A percentile compares a stretch with the other conserved stretches of the same genome.
These are phyloP conservation scores for Botrytis fragariae DNA, from an alignment of 2,329 filamentous ascomycete genomes.

Conservation along the genomic window DNA sequence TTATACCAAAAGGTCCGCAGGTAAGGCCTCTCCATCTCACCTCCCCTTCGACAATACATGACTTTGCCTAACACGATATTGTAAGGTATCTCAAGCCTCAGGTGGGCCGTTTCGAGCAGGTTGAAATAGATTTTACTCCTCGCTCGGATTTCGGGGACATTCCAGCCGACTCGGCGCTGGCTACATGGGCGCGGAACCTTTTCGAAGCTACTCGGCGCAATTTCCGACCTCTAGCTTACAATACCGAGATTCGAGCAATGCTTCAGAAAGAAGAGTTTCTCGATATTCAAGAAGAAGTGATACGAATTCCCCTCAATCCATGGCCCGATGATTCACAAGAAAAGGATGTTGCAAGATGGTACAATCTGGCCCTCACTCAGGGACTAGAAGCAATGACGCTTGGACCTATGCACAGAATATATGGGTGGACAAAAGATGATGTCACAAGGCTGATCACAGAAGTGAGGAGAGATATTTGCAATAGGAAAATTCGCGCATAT, in stretches of 20 bases:
- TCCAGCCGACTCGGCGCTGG: constrained; percentile 54
- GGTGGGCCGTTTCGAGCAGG: constrained; percentile 75
- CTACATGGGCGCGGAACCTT: constrained; percentile 68
- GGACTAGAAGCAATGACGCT: constrained; percentile 72
- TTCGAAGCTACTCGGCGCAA: constrained; percentile 64
- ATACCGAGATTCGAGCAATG: constrained; percentile 55
- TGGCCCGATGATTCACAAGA: constrained; percentile 65
- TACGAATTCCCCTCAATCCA: constrained; percentile 69
- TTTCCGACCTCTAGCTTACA: constrained; percentile 64
- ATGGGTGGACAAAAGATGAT: constrained; percentile 58
- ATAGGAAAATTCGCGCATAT: constrained; percentile 67
- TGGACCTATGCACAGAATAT: constrained; percentile 67
- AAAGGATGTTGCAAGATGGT: constrained; percentile 74
- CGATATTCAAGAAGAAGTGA: constrained; percentile 69
- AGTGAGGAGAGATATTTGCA: constrained; percentile 67
- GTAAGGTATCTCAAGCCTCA: constrained; percentile 68
- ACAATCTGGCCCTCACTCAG: constrained; percentile 73
- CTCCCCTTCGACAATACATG: not conserved
- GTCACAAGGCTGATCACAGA: constrained; percentile 61
- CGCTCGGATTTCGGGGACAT: constrained; percentile 67
- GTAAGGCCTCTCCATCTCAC: constrained; percentile 44
- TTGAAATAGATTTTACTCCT: constrained; percentile 83
- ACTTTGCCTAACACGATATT: constrained; percentile 27
- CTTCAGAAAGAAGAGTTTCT: constrained; percentile 73
- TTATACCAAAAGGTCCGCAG: constrained; percentile 69